These are phyloP conservation scores for Aphanomyces astaci DNA, from an alignment of 352 stramenopile species.

Conservation along the genomic window DNA sequence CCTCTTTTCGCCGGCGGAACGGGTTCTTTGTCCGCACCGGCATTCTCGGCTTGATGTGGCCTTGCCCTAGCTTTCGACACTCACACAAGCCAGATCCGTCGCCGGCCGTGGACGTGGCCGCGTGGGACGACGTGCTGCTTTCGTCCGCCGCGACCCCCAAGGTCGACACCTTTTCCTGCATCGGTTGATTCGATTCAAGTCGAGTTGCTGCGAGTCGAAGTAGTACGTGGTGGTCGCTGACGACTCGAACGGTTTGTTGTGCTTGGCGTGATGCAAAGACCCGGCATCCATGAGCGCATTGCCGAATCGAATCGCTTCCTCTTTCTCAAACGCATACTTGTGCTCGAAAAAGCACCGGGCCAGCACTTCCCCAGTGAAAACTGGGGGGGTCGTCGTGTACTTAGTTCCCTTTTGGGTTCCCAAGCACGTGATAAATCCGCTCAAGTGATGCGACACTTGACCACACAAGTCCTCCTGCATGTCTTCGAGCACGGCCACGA, in stretches of 20 bases:
- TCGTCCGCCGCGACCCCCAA: background rate
- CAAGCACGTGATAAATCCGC: background rate
- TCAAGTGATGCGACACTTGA: background rate
- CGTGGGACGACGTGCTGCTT: background rate
- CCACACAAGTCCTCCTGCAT: conserved; percentile 12
- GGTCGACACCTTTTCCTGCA: background rate
- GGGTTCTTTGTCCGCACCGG: background rate
- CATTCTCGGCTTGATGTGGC: conserved; percentile 6
- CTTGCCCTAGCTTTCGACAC: conserved; percentile 15
- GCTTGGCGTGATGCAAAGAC: conserved; percentile 39
- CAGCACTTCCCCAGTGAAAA: background rate
- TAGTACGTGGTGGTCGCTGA: conserved; percentile 37
- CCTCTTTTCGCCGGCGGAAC: conserved; percentile 5
- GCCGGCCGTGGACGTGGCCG: background rate
- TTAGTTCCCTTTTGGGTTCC: background rate
- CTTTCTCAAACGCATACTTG: conserved; percentile 20
- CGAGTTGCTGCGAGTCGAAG: conserved; percentile 31
- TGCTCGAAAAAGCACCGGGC: conserved; percentile 23
- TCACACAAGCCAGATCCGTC: background rate
- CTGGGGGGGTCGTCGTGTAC: background rate
- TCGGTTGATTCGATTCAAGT: background rate
- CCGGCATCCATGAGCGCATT: conserved; percentile 46
- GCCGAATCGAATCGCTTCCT: conserved; percentile 36
- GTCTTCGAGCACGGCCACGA: conserved; percentile 21
- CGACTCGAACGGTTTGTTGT: conserved; percentile 26